Conservation (phyloP, 805 yeast species). For the Blastobotrys terrestris region DNA sequence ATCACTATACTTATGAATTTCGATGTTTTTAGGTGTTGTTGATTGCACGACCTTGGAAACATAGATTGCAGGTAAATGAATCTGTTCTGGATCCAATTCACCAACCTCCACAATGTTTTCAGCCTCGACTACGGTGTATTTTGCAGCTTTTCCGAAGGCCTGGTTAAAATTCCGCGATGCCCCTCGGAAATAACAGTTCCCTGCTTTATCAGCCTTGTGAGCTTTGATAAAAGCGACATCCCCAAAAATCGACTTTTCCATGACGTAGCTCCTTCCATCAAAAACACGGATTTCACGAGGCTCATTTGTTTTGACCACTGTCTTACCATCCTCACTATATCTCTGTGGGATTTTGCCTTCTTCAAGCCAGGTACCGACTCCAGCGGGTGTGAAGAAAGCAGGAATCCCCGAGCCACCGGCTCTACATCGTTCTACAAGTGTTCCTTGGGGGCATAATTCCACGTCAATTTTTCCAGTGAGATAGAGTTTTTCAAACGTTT, state of each 20-base stretch:
- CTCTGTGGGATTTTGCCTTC: conserved; percentile 42
- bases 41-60: conserved; percentile 38
- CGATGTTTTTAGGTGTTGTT: conserved; percentile 39
- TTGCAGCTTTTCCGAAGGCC: conserved; percentile 41
- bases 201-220: conserved; percentile 42
- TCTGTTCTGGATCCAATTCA: conserved; percentile 39
- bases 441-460: conserved; percentile 47
- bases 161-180: conserved; percentile 43
- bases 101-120: conserved; percentile 45
- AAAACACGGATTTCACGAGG: conserved; percentile 40
- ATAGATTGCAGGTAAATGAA: conserved; percentile 43
- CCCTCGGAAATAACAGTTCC: conserved; percentile 43
- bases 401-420: conserved; percentile 47
- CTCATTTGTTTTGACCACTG: conserved; percentile 33
- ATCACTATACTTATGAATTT: conserved; percentile 25
- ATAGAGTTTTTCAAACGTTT: conserved; percentile 37
- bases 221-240: conserved; percentile 47
- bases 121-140: conserved; percentile 43
- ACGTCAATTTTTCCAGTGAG: conserved; percentile 40
- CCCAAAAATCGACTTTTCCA: conserved; percentile 41
- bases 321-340: conserved; percentile 33
- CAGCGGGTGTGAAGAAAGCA: conserved; percentile 45
- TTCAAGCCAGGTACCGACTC: conserved; percentile 46
- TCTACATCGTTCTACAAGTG: conserved; percentile 43
- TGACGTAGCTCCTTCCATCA: conserved; percentile 37